Evolutionary conservation across 495 filamentous ascomycete species (phyloP).

Genomic region (Aspergillus bridgeri): DNA sequence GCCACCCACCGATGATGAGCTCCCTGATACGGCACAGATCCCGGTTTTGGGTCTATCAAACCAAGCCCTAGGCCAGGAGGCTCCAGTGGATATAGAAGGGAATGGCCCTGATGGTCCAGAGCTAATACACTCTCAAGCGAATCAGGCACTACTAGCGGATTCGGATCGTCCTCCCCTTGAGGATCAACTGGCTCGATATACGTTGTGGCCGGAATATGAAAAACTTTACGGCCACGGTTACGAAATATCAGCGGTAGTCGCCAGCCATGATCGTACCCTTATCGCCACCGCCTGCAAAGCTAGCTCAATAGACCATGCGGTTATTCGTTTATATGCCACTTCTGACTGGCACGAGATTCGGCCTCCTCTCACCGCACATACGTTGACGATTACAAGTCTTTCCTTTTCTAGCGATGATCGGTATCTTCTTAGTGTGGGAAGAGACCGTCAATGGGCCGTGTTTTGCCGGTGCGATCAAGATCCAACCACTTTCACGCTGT

Average conservation of each 20-base stretch:
- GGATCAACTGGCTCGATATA: constrained; percentile 83
- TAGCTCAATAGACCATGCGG: constrained; percentile 87
- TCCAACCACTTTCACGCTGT: constrained; percentile 48
- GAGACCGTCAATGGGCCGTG: constrained; percentile 87
- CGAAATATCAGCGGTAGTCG: constrained; percentile 89
- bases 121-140: constrained; percentile 21
- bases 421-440: constrained; percentile 79
- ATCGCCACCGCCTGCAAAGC: constrained; percentile 95
- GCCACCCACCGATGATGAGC: constrained; percentile 36
- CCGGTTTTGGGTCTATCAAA: constrained; percentile 95
- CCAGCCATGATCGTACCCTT: constrained; percentile 65
- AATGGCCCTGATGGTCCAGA: constrained; percentile 40
- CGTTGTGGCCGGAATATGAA: constrained; percentile 92
- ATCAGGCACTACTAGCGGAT: constrained; percentile 28
- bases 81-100: constrained; percentile 48
- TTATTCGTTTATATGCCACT: constrained; percentile 87
- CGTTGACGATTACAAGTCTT: constrained; percentile 77
- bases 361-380: constrained; percentile 75
- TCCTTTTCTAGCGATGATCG: constrained; percentile 72
- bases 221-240: constrained; percentile 99
- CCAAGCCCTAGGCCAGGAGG: constrained; percentile 69
- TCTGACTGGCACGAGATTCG: constrained; percentile 81
- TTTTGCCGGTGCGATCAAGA: constrained; percentile 52
- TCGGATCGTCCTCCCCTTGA: constrained; percentile 76
- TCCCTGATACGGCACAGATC: constrained; percentile 87